phyloP scores from a whole-genome alignment of 1,139 yeast genomes.

The Torulaspora pretoriensis region DNA sequence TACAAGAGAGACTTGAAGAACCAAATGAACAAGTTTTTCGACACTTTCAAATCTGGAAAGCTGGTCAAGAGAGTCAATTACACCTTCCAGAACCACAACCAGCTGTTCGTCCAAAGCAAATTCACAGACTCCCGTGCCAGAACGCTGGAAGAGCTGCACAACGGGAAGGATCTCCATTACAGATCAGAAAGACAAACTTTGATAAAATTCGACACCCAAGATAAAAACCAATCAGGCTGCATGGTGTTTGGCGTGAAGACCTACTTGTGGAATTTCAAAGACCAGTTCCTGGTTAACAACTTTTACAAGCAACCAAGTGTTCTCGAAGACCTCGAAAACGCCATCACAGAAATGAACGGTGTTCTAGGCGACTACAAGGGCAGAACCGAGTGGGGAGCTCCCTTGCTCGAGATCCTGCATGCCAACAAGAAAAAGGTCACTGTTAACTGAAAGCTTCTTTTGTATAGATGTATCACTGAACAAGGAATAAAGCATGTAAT shows the following conservation, averaged over 20 bases:
- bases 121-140: slow-evolving; percentile 35
- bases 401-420: slow-evolving; percentile 31
- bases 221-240: slow-evolving; percentile 42
- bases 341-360: slow-evolving; percentile 57
- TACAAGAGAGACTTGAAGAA: slow-evolving; percentile 60
- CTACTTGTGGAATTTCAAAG: slow-evolving; percentile 57
- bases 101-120: slow-evolving; percentile 36
- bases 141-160: slow-evolving; percentile 36
- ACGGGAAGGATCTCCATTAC: slow-evolving; percentile 49
- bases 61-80: slow-evolving; percentile 75
- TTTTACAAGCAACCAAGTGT: slow-evolving; percentile 18
- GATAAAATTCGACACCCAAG: slow-evolving; percentile 46
- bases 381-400: slow-evolving; percentile 61
- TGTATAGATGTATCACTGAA: slow-evolving; percentile 24
- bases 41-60: slow-evolving; percentile 51
- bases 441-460: slow-evolving; percentile 1
- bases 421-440: slow-evolving; percentile 5
- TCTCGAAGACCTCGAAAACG: slow-evolving; percentile 47
- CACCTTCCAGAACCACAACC: slow-evolving; percentile 71
- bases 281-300: slow-evolving; percentile 44
- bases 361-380: slow-evolving; percentile 58
- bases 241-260: slow-evolving; percentile 62
- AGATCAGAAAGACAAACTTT: slow-evolving; percentile 68
- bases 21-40: slow-evolving; percentile 75
- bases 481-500: slow-evolving; percentile 14